These are phyloP conservation scores for Cymbopogon citratus DNA, from an alignment of 176 grass and related monocot species.

Conservation along the genomic window DNA sequence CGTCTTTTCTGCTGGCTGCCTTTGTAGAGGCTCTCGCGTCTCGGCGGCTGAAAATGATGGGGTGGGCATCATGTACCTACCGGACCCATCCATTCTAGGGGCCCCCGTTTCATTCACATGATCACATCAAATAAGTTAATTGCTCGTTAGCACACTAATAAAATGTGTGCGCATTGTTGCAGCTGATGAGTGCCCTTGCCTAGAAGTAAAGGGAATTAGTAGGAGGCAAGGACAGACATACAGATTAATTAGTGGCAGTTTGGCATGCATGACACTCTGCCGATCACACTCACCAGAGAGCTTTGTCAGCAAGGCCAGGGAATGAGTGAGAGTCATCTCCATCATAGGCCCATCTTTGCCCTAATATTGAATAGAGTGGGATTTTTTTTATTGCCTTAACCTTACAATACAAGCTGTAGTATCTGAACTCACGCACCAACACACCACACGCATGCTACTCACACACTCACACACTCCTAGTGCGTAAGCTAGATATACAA, in stretches of 20 bases:
- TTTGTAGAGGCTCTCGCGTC: not conserved
- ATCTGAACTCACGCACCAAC: too few species aligned
- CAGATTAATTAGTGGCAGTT: not conserved
- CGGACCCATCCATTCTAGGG: not conserved
- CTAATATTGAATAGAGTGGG: too few species aligned
- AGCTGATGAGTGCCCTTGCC: conserved; percentile 1
- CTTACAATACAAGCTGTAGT: too few species aligned
- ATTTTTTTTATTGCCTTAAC: too few species aligned
- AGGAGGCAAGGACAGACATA: not conserved
- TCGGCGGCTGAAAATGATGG: conserved; percentile 30
- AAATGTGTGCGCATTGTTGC: not conserved
- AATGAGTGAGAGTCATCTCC: too few species aligned
- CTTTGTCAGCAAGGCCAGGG: too few species aligned
- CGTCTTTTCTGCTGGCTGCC: not conserved
- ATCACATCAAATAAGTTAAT: not conserved
- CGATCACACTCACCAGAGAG: not conserved
- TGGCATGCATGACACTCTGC: not conserved
- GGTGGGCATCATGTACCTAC: conserved; percentile 2
- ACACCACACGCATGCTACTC: not conserved
- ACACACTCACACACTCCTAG: not conserved
- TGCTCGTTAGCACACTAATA: not conserved
- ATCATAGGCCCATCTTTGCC: too few species aligned
- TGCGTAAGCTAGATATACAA: not conserved
- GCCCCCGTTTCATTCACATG: not conserved
- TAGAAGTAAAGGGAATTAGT: not conserved